phyloP scores from a whole-genome alignment of 1,139 yeast species.

The Candida sanyaensis region DNA sequence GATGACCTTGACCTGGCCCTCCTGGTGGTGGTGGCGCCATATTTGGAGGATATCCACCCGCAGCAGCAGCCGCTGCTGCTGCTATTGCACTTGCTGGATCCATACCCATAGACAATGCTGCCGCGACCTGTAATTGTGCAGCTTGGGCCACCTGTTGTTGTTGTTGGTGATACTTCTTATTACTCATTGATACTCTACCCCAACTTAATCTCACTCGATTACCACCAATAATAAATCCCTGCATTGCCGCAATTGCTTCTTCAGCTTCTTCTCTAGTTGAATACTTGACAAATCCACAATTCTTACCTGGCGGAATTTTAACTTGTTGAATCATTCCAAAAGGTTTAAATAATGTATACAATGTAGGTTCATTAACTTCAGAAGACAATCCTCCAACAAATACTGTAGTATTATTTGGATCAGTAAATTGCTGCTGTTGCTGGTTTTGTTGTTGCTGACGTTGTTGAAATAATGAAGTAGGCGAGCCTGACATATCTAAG shows the following conservation, averaged over 20 bases:
- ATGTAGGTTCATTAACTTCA: conserved; percentile 73
- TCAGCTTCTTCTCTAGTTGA: conserved; percentile 82
- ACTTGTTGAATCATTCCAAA: conserved; percentile 86
- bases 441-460: conserved; percentile 10
- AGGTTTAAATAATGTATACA: conserved; percentile 73
- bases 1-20: conserved; percentile 8
- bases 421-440: conserved; percentile 51
- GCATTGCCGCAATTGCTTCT: conserved; percentile 87
- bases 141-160: conserved; percentile 33
- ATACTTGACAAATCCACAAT: conserved; percentile 91
- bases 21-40: conserved; percentile 11
- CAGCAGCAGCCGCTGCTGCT: conserved; percentile 27
- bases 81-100: conserved; percentile 35
- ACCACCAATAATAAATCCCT: conserved; percentile 87
- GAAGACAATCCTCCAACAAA: conserved; percentile 88
- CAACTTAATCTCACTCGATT: conserved; percentile 83
- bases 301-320: conserved; percentile 88
- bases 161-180: conserved; percentile 35
- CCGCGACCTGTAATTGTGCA: conserved; percentile 37
- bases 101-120: conserved; percentile 38
- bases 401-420: conserved; percentile 89
- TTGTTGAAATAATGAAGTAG: conserved; percentile 5
- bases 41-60: conserved; percentile 20
- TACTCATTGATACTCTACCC: conserved; percentile 63
- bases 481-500: conserved; percentile 6